These are phyloP conservation scores for Podospora didyma DNA, from an alignment of 495 filamentous ascomycete genomes.

Conservation along the genomic window DNA sequence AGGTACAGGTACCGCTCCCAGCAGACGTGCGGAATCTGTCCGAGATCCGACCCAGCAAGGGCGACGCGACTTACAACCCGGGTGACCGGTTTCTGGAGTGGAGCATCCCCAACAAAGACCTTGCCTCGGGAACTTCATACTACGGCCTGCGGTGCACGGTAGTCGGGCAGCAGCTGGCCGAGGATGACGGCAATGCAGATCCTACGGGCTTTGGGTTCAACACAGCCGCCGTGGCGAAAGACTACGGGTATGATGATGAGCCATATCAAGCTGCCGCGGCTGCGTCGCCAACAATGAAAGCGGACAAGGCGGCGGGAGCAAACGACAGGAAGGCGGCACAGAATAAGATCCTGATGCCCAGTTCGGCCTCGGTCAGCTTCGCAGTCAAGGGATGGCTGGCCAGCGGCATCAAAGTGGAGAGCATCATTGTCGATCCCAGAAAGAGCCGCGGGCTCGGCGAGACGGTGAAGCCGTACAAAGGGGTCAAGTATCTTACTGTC, in stretches of 20 bases:
- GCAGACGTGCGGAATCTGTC: slow-evolving; percentile 77
- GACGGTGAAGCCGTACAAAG: slow-evolving; percentile 91
- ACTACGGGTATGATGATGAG: slow-evolving; percentile 59
- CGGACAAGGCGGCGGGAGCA: slow-evolving; percentile 36
- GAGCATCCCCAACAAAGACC: slow-evolving; percentile 68
- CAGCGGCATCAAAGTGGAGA: slow-evolving; percentile 91
- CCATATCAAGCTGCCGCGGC: slow-evolving; percentile 44
- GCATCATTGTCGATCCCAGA: slow-evolving; percentile 76
- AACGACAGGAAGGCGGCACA: slow-evolving; percentile 48
- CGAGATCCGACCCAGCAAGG: slow-evolving; percentile 76
- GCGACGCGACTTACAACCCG: slow-evolving; percentile 76
- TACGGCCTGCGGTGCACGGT: slow-evolving; percentile 71
- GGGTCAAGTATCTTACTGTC: slow-evolving; percentile 93
- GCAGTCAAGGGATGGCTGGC: slow-evolving; percentile 91
- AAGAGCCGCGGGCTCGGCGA: slow-evolving; percentile 84
- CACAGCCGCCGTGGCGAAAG: slow-evolving; percentile 29
- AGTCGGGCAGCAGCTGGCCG: slow-evolving; percentile 54
- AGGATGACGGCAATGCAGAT: slow-evolving; percentile 49
- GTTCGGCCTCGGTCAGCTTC: slow-evolving; percentile 81
- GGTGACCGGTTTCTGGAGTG: slow-evolving; percentile 74
- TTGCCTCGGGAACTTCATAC: slow-evolving; percentile 62
- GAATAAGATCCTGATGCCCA: slow-evolving; percentile 87
- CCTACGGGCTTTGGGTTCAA: slow-evolving; percentile 45
- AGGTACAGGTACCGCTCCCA: slow-evolving; percentile 78
- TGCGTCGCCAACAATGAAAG: slow-evolving; percentile 28